phyloP scores from a whole-genome alignment of 106 monocot genomes.

The Dendrobium huoshanense region DNA sequence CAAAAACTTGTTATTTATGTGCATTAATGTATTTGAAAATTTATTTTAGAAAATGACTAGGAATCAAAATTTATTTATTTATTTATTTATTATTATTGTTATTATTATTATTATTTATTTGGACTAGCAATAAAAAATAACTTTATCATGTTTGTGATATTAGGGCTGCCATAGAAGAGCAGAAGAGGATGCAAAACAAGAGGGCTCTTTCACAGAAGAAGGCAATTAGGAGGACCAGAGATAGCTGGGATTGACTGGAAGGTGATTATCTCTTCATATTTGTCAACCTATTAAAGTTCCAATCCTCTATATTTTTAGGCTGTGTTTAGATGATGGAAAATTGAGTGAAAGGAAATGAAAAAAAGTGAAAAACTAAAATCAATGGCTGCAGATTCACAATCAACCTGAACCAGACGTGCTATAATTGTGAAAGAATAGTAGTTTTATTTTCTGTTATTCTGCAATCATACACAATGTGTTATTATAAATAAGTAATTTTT shows the following conservation, averaged over 20 bases:
- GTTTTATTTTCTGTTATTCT: background rate
- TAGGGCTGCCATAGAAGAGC: conserved; percentile 75
- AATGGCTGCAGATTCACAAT: too few relatives aligned
- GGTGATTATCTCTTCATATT: conserved; percentile 10
- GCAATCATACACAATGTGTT: background rate
- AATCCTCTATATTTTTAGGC: background rate
- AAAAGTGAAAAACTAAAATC: too few relatives aligned
- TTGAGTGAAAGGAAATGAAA: too few relatives aligned
- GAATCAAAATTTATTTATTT: background rate
- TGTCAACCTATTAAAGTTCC: background rate
- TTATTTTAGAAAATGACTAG: background rate
- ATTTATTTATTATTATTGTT: background rate
- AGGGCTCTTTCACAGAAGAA: conserved; percentile 87
- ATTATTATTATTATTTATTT: too few relatives aligned
- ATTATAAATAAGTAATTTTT: too few relatives aligned
- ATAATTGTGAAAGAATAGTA: background rate
- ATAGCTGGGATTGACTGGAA: conserved; percentile 72
- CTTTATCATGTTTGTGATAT: conserved; percentile 5
- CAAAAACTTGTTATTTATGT: background rate
- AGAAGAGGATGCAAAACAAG: conserved; percentile 79
- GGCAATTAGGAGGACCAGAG: conserved; percentile 69
- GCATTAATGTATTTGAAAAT: background rate
- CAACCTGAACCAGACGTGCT: background rate
- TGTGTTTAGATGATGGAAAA: background rate
- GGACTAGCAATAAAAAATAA: too few relatives aligned